Conservation (phyloP, 768 basidiomycete genomes). For the Clathrus columnatus region DNA sequence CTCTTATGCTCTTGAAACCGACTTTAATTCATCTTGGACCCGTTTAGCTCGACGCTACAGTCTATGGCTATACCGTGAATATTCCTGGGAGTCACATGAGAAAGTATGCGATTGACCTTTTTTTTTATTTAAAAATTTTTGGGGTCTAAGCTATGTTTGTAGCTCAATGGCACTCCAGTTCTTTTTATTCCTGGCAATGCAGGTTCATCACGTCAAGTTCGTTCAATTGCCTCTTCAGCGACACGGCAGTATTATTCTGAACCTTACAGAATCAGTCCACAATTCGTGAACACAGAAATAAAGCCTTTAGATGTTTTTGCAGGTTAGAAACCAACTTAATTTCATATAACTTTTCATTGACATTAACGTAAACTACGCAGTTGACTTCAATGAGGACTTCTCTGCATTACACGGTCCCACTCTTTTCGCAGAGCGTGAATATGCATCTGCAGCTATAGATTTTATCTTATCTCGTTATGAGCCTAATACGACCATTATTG, state of each 20-base stretch:
- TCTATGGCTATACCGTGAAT: constrained; percentile 88
- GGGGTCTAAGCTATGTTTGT: background rate
- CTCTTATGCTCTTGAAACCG: constrained; percentile 67
- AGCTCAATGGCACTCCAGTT: constrained; percentile 62
- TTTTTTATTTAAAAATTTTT: background rate
- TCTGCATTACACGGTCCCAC: constrained; percentile 93
- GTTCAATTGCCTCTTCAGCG: constrained; percentile 91
- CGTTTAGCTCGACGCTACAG: constrained; percentile 67
- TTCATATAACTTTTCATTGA: background rate
- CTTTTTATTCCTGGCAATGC: constrained; percentile 97
- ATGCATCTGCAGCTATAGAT: constrained; percentile 58
- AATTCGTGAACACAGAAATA: constrained; percentile 38
- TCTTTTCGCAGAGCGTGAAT: constrained; percentile 70
- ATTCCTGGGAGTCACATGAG: constrained; percentile 60
- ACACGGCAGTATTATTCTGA: constrained; percentile 66
- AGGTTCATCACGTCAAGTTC: constrained; percentile 86
- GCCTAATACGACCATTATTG: constrained; percentile 48
- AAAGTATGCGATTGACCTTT: constrained; percentile 33
- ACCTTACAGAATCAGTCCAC: constrained; percentile 40
- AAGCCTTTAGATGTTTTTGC: constrained; percentile 80
- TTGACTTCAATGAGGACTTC: constrained; percentile 95
- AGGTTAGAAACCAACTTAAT: constrained; percentile 35
- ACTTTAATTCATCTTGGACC: constrained; percentile 62
- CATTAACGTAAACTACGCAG: constrained; percentile 29
- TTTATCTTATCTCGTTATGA: constrained; percentile 79